These are phyloP conservation scores for Butyriboletus loyo DNA, from an alignment of 768 basidiomycete genomes.

Conservation along the genomic window DNA sequence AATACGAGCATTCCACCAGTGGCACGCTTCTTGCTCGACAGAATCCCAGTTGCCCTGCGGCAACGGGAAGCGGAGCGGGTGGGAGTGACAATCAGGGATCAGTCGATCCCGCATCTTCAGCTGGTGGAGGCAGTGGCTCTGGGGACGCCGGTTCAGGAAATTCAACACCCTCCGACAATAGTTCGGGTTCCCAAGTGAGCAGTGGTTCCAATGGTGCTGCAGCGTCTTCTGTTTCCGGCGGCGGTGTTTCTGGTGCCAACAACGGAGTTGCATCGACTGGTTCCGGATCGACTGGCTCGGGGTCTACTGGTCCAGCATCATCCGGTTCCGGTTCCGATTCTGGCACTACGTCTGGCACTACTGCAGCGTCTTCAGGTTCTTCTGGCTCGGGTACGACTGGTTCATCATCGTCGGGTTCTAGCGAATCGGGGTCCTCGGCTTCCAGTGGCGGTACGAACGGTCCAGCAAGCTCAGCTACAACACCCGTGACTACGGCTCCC, in stretches of 20 bases:
- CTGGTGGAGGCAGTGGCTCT: neutral
- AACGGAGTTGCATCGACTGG: neutral
- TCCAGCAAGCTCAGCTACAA: neutral
- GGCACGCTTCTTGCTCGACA: slow-evolving; percentile 25
- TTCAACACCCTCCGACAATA: neutral
- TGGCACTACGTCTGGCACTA: neutral
- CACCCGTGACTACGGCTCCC: neutral
- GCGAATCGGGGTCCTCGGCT: neutral
- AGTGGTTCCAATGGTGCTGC: neutral
- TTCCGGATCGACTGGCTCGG: neutral
- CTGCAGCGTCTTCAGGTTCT: neutral
- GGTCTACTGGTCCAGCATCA: neutral
- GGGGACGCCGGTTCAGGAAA: neutral
- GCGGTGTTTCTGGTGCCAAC: neutral
- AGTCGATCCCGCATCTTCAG: neutral
- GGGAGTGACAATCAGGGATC: neutral
- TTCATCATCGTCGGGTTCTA: neutral
- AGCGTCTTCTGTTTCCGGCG: neutral
- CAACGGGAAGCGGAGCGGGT: neutral
- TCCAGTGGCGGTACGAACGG: neutral
- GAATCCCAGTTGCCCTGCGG: slow-evolving; percentile 13
- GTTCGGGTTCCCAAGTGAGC: neutral
- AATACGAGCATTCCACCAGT: slow-evolving; percentile 8
- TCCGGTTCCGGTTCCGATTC: neutral
- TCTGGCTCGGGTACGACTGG: neutral